Base-by-base conservation (phyloP, 192 early-diverging fungal species). In the Entophlyctis luteolus region DNA sequence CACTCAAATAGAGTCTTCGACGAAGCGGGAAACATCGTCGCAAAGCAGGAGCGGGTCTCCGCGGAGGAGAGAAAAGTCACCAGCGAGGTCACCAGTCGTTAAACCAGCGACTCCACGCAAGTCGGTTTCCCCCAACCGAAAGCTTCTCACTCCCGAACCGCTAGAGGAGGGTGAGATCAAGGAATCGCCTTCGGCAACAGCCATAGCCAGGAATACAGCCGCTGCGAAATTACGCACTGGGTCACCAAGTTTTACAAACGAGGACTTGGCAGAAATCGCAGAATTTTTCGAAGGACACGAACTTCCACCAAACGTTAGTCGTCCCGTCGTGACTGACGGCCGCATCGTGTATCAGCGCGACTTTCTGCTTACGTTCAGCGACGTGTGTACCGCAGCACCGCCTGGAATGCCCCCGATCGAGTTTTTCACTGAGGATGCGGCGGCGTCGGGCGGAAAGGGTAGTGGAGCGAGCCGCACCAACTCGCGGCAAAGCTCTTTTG, bases 321-420 rank as follows among this genome's bases (percentile, higher is more conserved):
- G 79, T 2, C 77, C 77, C 3, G 28, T 45, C 6, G 70, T 63
- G 4, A 72, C 84, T 32, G 80, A 84, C 3, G 83, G 72, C 29
- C 82, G 85, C 48, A 87, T 87, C 10, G 6, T 14, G 48, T 86
- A 86, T 65, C 79, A 84, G 42, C 79, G 81, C 29, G 85, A 77
- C 58, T 95, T 95, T 75, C 79, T 95, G 71, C 81, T 90, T 78
- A 87, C 87, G 67, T 93, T 93, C 77, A 81, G 75, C 57, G 65
- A 67, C 3, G 72, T 89, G 42, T 87, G 86, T 74, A 78, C 72
- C 23, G 79, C 89, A 36, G 77, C 84, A 55, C 88, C 88, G 12
- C 65, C 79, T 3, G 79, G 85, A 27, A 74, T 59, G 46, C 75
- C 71, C 67, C 69, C 72, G 62, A 76, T 54, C 70, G 79, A 62